Evolutionary conservation across 306 rosid species (phyloP), one percentile per base, ranked within the genome.

Genomic region (Nissolia schottii): DNA sequence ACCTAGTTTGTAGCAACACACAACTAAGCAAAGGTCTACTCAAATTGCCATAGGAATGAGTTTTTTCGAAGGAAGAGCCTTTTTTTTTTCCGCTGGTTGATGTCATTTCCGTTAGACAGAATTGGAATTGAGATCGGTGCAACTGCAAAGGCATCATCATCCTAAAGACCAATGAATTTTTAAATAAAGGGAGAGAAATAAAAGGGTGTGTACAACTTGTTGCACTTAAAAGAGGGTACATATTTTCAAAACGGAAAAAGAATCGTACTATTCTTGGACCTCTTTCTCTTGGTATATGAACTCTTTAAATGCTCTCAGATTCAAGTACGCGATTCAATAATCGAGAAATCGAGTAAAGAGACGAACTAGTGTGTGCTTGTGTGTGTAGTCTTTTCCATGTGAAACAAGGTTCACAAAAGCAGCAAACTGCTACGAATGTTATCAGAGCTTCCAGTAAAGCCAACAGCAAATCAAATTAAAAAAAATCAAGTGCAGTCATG

Each of bases 191-290:
- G 13, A 64, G 57, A 46, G 27, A 38, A 41, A 45, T 4, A 38
- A 66, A 58, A 4, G 67, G 80, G 10, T 59, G 74, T 41, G 48
- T 69, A 64, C 75, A n/a, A n/a, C n/a, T n/a, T n/a, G n/a, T 81
- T 78, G 80, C 88, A 79, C 81, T 64, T 62, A 74, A 86, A 85
- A 72, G 85, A 76, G 82, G 81, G 86, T 75, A 77, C 86, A 65
- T 41, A 67, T 34, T 78, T 86, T 87, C 79, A 69, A 84, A 78
- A 79, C 15, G 76, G 67, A 66, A 77, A 70, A 18, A 69, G 76
- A 85, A 49, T 78, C 62, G 73, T 70, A 80, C 80, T 60, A 56
- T 72, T 68, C 55, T 74, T n/a, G n/a, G n/a, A n/a, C n/a, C n/a
- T n/a, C n/a, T n/a, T n/a, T n/a, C n/a, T n/a, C n/a, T n/a, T 75